phyloP scores from a whole-genome alignment of 1,284 basidiomycete species.

The Marasmius fiardii region DNA sequence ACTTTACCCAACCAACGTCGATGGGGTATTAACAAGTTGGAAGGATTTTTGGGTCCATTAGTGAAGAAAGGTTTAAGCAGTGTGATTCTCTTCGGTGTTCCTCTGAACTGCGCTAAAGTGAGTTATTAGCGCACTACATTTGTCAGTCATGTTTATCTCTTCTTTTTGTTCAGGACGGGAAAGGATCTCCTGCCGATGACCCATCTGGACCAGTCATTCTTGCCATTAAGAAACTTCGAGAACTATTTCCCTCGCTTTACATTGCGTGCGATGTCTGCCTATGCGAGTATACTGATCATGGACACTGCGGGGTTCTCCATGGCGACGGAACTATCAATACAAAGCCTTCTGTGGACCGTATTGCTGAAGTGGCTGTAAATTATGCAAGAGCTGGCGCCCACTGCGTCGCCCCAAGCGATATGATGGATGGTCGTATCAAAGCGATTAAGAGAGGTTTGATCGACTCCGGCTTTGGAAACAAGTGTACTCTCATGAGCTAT shows the following conservation, averaged over 20 bases:
- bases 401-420: slow-evolving; percentile 98
- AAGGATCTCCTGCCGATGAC: slow-evolving; percentile 90
- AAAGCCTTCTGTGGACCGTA: slow-evolving; percentile 74
- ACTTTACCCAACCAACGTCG: slow-evolving; percentile 84
- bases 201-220: slow-evolving; percentile 89
- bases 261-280: slow-evolving; percentile 96
- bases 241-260: slow-evolving; percentile 80
- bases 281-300: slow-evolving; percentile 99
- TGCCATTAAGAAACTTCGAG: slow-evolving; percentile 77
- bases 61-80: slow-evolving; percentile 88
- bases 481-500: slow-evolving; percentile 94
- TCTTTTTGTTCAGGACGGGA: slow-evolving; percentile 57
- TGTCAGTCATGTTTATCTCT: neutral
- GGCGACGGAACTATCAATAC: slow-evolving; percentile 75
- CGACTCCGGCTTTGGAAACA: slow-evolving; percentile 79
- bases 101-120: slow-evolving; percentile 82
- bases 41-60: slow-evolving; percentile 83
- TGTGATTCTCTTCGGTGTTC: slow-evolving; percentile 97
- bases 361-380: slow-evolving; percentile 89
- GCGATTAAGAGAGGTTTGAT: slow-evolving; percentile 89
- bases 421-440: slow-evolving; percentile 97
- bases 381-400: slow-evolving; percentile 96
- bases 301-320: slow-evolving; percentile 89
- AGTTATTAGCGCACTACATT: slow-evolving; percentile 19
- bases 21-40: slow-evolving; percentile 95